Evolutionary conservation across 441 rosid genomes (phyloP).

Genomic region (Pelargonium cotyledonis): DNA sequence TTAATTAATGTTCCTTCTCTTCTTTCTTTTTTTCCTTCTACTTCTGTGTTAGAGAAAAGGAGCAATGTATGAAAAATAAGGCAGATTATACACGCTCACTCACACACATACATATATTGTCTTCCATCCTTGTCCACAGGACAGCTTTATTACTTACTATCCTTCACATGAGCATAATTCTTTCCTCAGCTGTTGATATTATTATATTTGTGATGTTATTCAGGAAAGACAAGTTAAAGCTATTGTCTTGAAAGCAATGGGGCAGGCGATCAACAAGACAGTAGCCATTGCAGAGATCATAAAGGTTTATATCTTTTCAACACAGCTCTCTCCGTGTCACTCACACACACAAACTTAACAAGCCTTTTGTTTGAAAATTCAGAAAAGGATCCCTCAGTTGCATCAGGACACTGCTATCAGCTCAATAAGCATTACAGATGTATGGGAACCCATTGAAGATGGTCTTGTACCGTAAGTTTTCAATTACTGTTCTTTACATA

Average conservation of each 20-base stretch:
- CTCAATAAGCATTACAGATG: slow-evolving; percentile 80
- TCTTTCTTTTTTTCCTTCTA: too few species aligned
- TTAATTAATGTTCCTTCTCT: too few species aligned
- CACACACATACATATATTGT: too few species aligned
- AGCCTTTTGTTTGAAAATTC: slow-evolving; percentile 19
- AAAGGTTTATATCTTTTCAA: slow-evolving; percentile 41
- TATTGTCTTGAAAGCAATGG: slow-evolving; percentile 90
- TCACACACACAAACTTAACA: slow-evolving; percentile 5
- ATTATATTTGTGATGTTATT: not conserved
- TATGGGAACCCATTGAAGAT: slow-evolving; percentile 92
- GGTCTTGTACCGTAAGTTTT: slow-evolving; percentile 75
- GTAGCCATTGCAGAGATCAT: slow-evolving; percentile 79
- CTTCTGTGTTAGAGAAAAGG: too few species aligned
- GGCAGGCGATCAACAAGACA: slow-evolving; percentile 88
- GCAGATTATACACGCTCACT: too few species aligned
- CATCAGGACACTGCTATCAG: slow-evolving; percentile 80
- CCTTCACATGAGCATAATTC: too few species aligned
- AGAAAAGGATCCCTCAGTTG: slow-evolving; percentile 69
- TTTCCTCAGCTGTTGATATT: too few species aligned
- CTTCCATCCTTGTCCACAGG: too few species aligned
- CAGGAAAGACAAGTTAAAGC: slow-evolving; percentile 67
- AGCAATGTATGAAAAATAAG: too few species aligned
- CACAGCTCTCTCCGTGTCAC: not conserved
- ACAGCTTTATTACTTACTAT: too few species aligned
- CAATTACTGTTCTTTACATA: not conserved